Base-by-base conservation (phyloP, 805 yeast species). In the Wickerhamomyces hampshirensis region DNA sequence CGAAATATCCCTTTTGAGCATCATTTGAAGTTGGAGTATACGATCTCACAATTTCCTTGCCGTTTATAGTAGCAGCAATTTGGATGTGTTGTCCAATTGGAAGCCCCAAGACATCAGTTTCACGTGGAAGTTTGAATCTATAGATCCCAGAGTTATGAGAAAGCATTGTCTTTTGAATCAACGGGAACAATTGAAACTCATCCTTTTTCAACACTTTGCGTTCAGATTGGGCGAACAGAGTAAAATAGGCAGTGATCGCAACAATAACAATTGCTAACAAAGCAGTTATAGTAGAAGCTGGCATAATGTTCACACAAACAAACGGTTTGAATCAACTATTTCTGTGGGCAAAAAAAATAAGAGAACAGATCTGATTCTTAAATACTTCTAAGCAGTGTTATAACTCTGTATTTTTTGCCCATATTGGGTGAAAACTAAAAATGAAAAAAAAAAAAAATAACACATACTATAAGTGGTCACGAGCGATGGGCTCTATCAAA, bases 1-100 rank as follows among this genome's bases (percentile, higher is more conserved):
- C 96, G 55, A 89, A 87, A 62, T 70, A 75, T 30, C 97, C 97
- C 53, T 71, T 70, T 41, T 80, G 77, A 43, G 78, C 84, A 58
- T 84, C 89, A 50, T 81, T 71, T 18, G 95, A 80, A 47, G 86
- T 80, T 34, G 97, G 96, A 5, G 96, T 88, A 66, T 91, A 89
- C 5, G 94, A 84, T 63, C 96, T 76, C 35, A 83, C 76, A 34
- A 86, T 69, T 51, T 83, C 89, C 63, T 84, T 84, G 37, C 82
- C 96, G 49, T 77, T 74, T 51, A 88, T 80, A 29, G 61, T 66
- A 14, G 94, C 91, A 15, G 76, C 75, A 50, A 89, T 77, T 30
- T 87, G 75, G 56, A 91, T 81, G 59, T 91, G 97, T 66, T 91
- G 97, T 36, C 98, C 98, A 54, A 86, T 81, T 38, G 96, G 96